Percentiles rank a stretch among this genome's conserved stretches.
phyloP scores from a whole-genome alignment of 805 yeast genomes.

The Candida namnaoensis region DNA sequence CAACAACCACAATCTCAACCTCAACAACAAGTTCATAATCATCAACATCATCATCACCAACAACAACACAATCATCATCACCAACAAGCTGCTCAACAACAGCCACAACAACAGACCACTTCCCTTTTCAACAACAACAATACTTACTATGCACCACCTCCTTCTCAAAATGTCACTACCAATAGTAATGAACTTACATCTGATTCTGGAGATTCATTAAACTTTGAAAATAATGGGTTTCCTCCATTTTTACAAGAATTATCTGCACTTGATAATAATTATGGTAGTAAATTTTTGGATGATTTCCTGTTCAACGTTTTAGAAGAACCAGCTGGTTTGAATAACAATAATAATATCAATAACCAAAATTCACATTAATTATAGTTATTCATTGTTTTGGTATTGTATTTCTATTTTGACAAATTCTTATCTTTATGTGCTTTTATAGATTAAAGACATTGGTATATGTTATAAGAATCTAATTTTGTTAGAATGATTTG shows the following conservation, averaged over 20 bases:
- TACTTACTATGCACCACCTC: no score
- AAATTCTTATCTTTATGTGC: no score
- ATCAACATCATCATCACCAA: not conserved
- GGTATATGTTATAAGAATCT: no score
- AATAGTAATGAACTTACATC: not conserved
- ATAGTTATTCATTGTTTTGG: no score
- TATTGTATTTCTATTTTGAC: no score
- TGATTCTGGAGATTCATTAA: not conserved
- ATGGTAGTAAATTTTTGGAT: slow-evolving; percentile 12
- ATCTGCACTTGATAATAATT: not conserved
- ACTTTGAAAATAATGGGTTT: not conserved
- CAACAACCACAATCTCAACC: not conserved
- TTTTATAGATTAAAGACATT: no score
- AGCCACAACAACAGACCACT: not conserved
- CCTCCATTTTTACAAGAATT: not conserved
- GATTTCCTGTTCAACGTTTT: slow-evolving; percentile 12
- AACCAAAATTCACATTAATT: no score
- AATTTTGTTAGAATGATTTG: no score
- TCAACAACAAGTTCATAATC: not conserved
- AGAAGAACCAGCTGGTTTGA: slow-evolving; percentile 1
- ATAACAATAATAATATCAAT: not conserved
- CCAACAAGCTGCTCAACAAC: not conserved
- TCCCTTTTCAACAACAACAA: not conserved
- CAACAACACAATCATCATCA: not conserved
- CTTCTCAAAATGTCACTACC: no score